These are phyloP conservation scores for Mycena capillaripes DNA, from an alignment of 768 basidiomycete genomes.

Conservation along the genomic window DNA sequence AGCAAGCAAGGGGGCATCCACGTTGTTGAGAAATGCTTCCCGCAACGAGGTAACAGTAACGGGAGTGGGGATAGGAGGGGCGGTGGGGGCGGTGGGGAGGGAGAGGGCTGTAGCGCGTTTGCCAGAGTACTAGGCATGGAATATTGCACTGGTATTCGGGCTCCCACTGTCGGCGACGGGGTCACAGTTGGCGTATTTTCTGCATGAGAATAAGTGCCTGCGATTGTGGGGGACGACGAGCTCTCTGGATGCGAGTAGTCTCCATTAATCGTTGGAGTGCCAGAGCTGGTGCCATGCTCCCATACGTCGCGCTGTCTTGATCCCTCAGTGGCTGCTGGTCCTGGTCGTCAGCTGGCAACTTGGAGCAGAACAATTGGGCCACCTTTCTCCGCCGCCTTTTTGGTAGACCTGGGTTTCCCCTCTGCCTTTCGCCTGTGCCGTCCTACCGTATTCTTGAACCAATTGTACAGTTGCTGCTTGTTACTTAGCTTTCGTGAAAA, in stretches of 20 bases:
- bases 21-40: conserved; percentile 62
- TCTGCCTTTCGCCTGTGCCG: conserved; percentile 71
- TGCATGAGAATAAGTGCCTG: conserved; percentile 55
- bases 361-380: conserved; percentile 21
- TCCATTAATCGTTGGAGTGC: background rate
- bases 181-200: conserved; percentile 44
- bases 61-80: conserved; percentile 34
- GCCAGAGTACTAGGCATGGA: conserved; percentile 29
- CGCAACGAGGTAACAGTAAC: conserved; percentile 52
- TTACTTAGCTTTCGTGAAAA: background rate
- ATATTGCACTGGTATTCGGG: conserved; percentile 32
- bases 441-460: conserved; percentile 81
- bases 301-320: conserved; percentile 13
- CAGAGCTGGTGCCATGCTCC: conserved; percentile 2
- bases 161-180: conserved; percentile 23
- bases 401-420: conserved; percentile 66
- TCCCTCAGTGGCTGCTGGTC: conserved; percentile 17
- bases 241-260: conserved; percentile 30
- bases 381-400: conserved; percentile 68
- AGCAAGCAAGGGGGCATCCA: conserved; percentile 64
- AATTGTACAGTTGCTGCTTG: conserved; percentile 77
- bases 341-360: conserved; percentile 15
- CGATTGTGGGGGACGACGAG: conserved; percentile 48
- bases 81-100: conserved; percentile 37
- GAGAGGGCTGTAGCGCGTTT: conserved; percentile 38